These are phyloP conservation scores for Metahyphopichia silvanorum DNA, from an alignment of 805 yeast genomes.

Conservation along the genomic window DNA sequence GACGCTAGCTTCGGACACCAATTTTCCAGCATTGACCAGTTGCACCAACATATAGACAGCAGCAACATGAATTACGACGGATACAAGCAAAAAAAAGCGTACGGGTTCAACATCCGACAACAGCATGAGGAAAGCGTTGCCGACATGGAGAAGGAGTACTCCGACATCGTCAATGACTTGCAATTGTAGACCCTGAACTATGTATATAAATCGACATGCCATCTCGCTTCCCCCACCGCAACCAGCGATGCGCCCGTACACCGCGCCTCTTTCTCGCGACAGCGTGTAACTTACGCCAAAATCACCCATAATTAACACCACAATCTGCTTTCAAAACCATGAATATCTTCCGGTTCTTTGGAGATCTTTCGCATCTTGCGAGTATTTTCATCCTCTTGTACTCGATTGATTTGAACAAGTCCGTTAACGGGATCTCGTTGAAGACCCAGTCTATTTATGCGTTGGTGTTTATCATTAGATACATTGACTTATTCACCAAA, in stretches of 20 bases:
- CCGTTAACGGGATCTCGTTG: slow-evolving; percentile 80
- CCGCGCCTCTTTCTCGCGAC: too few species aligned
- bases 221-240: too few species aligned
- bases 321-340: too few species aligned
- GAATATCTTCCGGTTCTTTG: slow-evolving; percentile 46
- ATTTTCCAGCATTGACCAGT: slow-evolving; percentile 10
- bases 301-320: too few species aligned
- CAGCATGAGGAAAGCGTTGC: slow-evolving; percentile 2
- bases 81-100: slow-evolving; percentile 3
- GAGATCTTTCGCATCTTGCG: slow-evolving; percentile 81
- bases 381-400: slow-evolving; percentile 74
- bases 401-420: slow-evolving; percentile 59
- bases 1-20: slow-evolving; percentile 14
- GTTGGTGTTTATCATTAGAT: slow-evolving; percentile 36
- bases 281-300: too few species aligned
- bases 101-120: slow-evolving; percentile 11
- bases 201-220: too few species aligned
- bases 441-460: slow-evolving; percentile 83
- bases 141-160: slow-evolving; percentile 17
- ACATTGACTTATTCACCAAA: slow-evolving; percentile 42
- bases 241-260: too few species aligned
- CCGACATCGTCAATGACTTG: slow-evolving; percentile 7
- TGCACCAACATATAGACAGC: slow-evolving; percentile 12
- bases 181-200: too few species aligned
- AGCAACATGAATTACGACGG: slow-evolving; percentile 5